Conservation (phyloP, 2,329 filamentous ascomycete species). For the Lasiodiplodia citricola region DNA sequence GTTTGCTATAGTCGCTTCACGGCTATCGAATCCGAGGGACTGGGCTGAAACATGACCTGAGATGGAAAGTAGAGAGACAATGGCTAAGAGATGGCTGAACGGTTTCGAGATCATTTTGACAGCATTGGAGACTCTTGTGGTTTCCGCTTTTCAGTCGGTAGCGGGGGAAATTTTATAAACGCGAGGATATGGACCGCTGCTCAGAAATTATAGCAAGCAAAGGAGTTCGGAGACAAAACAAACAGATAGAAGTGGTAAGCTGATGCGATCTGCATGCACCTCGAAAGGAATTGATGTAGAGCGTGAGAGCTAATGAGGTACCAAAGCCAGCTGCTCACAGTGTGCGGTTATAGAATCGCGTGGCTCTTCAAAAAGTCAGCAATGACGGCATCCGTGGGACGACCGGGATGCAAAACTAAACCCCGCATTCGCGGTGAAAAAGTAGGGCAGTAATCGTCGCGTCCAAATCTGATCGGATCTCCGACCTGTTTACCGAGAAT, state of each 20-base stretch:
- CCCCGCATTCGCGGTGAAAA: background rate
- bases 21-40: slow-evolving; percentile 54
- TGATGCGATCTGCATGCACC: background rate
- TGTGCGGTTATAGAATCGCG: background rate
- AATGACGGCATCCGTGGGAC: background rate
- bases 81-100: background rate
- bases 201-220: background rate
- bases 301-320: background rate
- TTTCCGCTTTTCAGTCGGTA: background rate
- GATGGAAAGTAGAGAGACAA: background rate
- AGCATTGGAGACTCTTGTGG: background rate
- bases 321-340: background rate
- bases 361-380: background rate
- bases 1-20: slow-evolving; percentile 64
- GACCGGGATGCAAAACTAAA: slow-evolving; percentile 1
- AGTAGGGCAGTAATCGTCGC: background rate
- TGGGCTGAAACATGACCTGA: slow-evolving; percentile 17
- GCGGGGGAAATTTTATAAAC: background rate
- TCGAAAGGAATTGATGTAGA: background rate
- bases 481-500: background rate
- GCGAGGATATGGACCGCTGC: background rate
- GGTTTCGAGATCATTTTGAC: background rate
- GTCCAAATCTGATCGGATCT: slow-evolving; percentile 8
- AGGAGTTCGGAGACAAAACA: background rate
- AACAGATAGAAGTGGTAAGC: background rate